These are phyloP conservation scores for Cyberlindnera saturnus DNA, from an alignment of 805 yeast species.

Conservation along the genomic window DNA sequence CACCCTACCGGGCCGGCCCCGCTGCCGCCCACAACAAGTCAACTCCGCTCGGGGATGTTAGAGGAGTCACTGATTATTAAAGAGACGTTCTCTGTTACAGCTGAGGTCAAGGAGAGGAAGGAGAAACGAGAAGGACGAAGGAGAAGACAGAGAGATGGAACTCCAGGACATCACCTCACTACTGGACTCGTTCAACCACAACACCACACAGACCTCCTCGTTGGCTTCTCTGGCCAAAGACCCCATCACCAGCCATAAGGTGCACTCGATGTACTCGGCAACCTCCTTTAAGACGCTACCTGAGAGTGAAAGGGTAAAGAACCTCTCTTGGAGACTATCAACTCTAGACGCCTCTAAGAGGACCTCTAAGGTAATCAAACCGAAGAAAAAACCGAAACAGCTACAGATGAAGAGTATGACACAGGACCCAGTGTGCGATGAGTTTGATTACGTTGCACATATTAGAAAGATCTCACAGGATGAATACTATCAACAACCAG, in stretches of 20 bases:
- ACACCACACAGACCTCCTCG: conserved; percentile 1
- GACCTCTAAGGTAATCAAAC: neutral
- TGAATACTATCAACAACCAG: conserved; percentile 9
- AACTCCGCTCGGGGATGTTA: too few relatives aligned
- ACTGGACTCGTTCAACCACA: conserved; percentile 10
- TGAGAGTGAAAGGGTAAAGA: conserved; percentile 9
- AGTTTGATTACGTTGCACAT: conserved; percentile 59
- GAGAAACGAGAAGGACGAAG: neutral
- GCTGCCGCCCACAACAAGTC: too few relatives aligned
- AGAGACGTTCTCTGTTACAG: too few relatives aligned
- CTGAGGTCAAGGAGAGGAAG: neutral
- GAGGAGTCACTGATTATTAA: too few relatives aligned
- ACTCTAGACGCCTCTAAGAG: conserved; percentile 1
- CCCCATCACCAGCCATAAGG: conserved; percentile 6
- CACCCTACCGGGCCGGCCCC: too few relatives aligned
- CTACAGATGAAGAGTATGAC: conserved; percentile 1
- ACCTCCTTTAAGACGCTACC: conserved; percentile 8
- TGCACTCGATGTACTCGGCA: conserved; percentile 13
- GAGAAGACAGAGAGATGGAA: conserved; percentile 1
- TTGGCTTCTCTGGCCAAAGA: conserved; percentile 8
- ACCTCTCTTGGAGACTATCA: conserved; percentile 13
- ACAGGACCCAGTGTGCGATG: conserved; percentile 35
- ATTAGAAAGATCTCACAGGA: conserved; percentile 45
- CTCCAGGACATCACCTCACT: conserved; percentile 6
- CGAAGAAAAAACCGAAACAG: neutral